Conservation (phyloP, 2,329 filamentous ascomycete genomes). For the Cladophialophora bantiana region DNA sequence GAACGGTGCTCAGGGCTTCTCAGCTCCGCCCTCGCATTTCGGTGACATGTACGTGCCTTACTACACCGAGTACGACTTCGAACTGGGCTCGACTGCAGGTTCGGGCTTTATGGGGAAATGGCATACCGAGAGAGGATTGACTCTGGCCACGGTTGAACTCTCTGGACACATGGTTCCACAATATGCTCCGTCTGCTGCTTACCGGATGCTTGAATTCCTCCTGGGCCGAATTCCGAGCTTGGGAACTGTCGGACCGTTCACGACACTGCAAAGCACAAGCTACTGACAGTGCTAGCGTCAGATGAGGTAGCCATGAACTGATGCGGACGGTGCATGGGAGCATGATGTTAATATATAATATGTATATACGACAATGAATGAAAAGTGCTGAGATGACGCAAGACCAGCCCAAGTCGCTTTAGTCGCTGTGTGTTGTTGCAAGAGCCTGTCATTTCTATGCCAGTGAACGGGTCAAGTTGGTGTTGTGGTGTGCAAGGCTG, state of each 20-base stretch:
- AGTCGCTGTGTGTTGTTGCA: not conserved
- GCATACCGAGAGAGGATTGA: conserved; percentile 77
- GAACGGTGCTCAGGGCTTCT: conserved; percentile 75
- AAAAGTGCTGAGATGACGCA: not conserved
- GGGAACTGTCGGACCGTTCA: conserved; percentile 37
- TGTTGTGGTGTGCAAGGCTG: not conserved
- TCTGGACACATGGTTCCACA: conserved; percentile 66
- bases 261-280: conserved; percentile 37
- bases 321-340: not conserved
- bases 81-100: conserved; percentile 60
- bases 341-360: conserved; percentile 14
- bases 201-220: conserved; percentile 74
- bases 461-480: not conserved
- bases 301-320: not conserved
- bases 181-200: conserved; percentile 54
- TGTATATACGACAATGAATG: not conserved
- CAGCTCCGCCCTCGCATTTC: conserved; percentile 56
- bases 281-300: conserved; percentile 18
- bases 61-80: conserved; percentile 54
- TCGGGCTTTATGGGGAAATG: conserved; percentile 73
- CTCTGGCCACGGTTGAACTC: conserved; percentile 69
- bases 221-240: conserved; percentile 71
- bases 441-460: not conserved
- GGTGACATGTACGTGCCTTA: conserved; percentile 74
- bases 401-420: not conserved